Base-by-base conservation (phyloP, 345 rosid genomes). In the Brassica rapa region DNA sequence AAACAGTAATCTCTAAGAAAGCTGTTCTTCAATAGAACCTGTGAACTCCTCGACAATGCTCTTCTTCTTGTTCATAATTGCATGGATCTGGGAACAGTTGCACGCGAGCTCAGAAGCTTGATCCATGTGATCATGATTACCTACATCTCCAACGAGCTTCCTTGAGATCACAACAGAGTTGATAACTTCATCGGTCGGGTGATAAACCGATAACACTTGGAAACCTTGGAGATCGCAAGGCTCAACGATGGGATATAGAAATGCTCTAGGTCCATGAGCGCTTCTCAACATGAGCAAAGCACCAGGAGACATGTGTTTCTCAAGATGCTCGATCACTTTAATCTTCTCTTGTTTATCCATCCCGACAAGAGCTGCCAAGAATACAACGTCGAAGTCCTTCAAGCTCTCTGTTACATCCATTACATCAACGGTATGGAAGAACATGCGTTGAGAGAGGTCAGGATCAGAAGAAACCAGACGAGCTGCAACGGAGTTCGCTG, bases 341-440 rank as follows among this genome's bases (percentile, higher is more conserved):
- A 84, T 71, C 77, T 94, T 94, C 35, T 82, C 91, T 25, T 88
- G 89, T 82, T 86, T 91, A 77, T 83, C 85, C 95, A 92, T 88
- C 24, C 98, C 98, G 24, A 94, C 98, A 5, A 94, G 86, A 66
- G 98, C 97, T 1, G 98, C 98, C 81, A 94, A 77, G 84, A 94
- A 94, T 46, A 94, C 90, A 0, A 94, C 97, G 21, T 94, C 97
- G 39, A 85, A 90, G 37, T 87, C 91, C 78, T 81, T 78, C 41
- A 94, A 72, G 10, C 49, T 88, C 21, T 73, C 68, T 1, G 90
- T 82, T 7, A 92, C 89, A 21, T 89, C 55, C 87, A 89, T 79
- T 12, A 94, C 76, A 67, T 94, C 90, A 14, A 62, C 68, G 3
- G 95, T 89, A 69, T 89, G 97, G 46, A 94, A 94, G 72, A 84